Percentiles rank a stretch among this genome's conserved stretches.
phyloP scores from a whole-genome alignment of 352 stramenopile genomes.

The Phytophthora pistaciae region DNA sequence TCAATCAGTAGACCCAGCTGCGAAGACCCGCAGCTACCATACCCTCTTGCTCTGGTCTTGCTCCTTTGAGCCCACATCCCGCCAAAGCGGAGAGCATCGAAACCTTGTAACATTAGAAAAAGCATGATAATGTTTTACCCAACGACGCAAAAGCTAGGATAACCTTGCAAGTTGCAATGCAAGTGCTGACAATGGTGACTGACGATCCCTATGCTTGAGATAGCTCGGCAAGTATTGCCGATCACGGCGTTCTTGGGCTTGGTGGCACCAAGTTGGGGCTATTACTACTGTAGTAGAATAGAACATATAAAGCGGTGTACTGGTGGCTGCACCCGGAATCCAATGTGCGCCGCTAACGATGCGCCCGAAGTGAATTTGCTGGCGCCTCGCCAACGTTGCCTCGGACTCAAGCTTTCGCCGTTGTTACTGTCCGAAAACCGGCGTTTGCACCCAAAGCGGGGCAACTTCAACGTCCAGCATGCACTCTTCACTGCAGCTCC shows the following conservation, averaged over 20 bases:
- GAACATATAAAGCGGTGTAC: no score
- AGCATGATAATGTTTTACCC: neutral
- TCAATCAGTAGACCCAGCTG: slow-evolving; percentile 30
- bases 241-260: neutral
- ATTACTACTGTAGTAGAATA: no score
- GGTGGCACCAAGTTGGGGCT: no score
- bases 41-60: slow-evolving; percentile 18
- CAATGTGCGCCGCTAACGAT: neutral
- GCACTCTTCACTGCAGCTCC: neutral
- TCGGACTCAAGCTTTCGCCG: neutral
- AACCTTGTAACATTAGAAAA: slow-evolving; percentile 10
- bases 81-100: neutral
- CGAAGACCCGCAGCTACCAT: slow-evolving; percentile 9
- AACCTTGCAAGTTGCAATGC: neutral
- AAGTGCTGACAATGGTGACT: neutral
- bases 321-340: neutral
- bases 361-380: slow-evolving; percentile 17
- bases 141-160: neutral
- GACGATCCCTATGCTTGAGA: neutral
- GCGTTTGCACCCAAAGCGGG: slow-evolving; percentile 8
- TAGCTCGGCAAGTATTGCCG: neutral
- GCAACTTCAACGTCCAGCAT: slow-evolving; percentile 7
- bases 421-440: neutral
- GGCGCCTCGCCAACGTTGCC: slow-evolving; percentile 5
- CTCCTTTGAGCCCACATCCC: neutral